Evolutionary conservation across 2,329 filamentous ascomycete species (phyloP), one percentile per base, ranked within the genome.

Genomic region (Fusarium sp.): DNA sequence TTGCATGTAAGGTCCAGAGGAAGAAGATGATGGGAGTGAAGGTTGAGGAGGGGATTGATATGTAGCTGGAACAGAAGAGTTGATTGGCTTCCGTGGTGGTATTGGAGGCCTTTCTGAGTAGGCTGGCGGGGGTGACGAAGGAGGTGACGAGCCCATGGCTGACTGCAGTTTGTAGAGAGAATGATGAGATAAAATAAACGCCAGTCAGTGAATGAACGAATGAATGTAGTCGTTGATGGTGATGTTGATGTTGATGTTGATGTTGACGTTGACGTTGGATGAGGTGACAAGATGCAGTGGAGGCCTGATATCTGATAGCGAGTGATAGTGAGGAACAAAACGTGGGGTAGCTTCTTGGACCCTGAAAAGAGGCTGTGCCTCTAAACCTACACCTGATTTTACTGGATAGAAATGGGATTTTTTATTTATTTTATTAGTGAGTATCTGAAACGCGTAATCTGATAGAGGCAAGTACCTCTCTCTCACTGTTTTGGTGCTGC

Each of bases 31-130:
- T 29, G 27, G 9, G 12, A 53, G n/a, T 58, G 52, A 30, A 43
- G 57, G 34, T 25, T 38, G 34, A 38, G 34, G 34, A n/a, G 62
- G 41, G 48, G 34, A 34, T 45, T 70, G 58, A 25, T 61, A 34
- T 25, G 44, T 46, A 16, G 43, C 46, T 57, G 58, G 58, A 32
- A 56, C 47, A 40, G 67, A 62, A 49, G 61, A 59, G 43, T 55
- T 64, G 49, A 47, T 45, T 46, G 53, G 52, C n/a, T 63, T 70
- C 20, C 67, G 66, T 54, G 61, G 69, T 61, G 67, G 67, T 44
- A 53, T 56, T 45, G 57, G 63, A 52, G 53, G 68, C 54, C 34
- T 68, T 44, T 69, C 66, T n/a, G 59, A 56, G 44, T 67, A 68
- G 24, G 70, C 59, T 27, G 63, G 67, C 32, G 71, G 69, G 44